A percentile compares a stretch with the other conserved stretches of the same genome.
These are phyloP conservation scores for Ceratobasidium sp. DNA, from an alignment of 1,284 basidiomycete genomes.

Conservation along the genomic window DNA sequence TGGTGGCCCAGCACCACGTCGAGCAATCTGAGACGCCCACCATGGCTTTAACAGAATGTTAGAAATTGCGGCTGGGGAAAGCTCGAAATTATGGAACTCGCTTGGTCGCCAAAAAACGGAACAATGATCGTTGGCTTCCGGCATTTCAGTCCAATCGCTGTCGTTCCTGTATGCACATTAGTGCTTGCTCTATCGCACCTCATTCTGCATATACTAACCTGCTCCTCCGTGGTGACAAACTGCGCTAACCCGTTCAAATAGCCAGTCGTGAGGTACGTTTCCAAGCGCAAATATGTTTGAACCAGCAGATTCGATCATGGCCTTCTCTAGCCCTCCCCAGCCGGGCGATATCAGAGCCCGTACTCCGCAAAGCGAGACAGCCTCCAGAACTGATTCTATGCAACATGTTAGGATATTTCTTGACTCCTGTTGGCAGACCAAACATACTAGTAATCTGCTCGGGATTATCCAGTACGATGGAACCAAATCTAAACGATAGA, in stretches of 20 bases:
- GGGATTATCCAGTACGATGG: constrained; percentile 68
- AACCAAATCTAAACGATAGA: constrained; percentile 60
- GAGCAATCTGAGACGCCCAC: constrained; percentile 31
- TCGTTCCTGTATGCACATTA: constrained; percentile 56
- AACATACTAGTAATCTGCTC: constrained; percentile 61
- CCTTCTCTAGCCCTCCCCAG: constrained; percentile 65
- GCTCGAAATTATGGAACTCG: constrained; percentile 47
- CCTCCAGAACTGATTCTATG: constrained; percentile 62
- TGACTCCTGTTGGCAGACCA: no score
- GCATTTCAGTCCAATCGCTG: constrained; percentile 66
- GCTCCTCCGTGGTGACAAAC: constrained; percentile 76
- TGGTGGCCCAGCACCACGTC: constrained; percentile 62
- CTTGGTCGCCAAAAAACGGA: constrained; percentile 74
- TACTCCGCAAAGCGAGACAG: constrained; percentile 60
- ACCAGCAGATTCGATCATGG: constrained; percentile 54
- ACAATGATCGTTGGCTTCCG: constrained; percentile 70
- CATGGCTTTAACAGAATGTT: constrained; percentile 45
- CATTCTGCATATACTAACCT: neutral
- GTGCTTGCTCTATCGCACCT: constrained; percentile 30
- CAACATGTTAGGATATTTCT: no score
- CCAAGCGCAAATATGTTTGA: constrained; percentile 65
- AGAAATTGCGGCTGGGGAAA: constrained; percentile 46
- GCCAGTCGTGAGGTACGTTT: constrained; percentile 75
- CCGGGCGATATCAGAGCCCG: constrained; percentile 67
- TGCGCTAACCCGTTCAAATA: constrained; percentile 67